Evolutionary conservation across 805 yeast genomes (phyloP), one percentile per base, ranked within the genome.

Genomic region (Torulaspora gathmanii): DNA sequence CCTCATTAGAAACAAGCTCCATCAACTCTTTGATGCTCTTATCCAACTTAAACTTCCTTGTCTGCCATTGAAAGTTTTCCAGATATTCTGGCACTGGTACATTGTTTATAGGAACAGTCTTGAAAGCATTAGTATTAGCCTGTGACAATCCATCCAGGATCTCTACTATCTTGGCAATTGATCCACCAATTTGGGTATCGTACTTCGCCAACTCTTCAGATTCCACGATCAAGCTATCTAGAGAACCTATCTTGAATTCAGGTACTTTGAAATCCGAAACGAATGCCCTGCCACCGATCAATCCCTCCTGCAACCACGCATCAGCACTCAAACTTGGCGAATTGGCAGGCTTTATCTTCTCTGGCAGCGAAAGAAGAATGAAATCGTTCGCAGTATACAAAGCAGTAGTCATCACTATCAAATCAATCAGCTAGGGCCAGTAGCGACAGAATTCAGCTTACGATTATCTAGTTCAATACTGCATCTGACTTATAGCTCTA

Each of bases 211-310:
- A 75, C 60, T 91, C 98, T 59, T 93, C 99, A 64, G 90, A 80
- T 67, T 90, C 90, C 56, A 84, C 81, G 44, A 93, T 95, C 49
- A 93, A 75, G 25, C 89, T 83, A 67, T 93, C 99, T 61, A 93
- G 76, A 10, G 98, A 90, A 23, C 97, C 97, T 51, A 93, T 87
- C 66, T 93, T 91, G 68, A 93, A 91, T 50, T 75, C 80, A 6
- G 98, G 98, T 41, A 89, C 72, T 28, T 72, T 70, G 47, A 85
- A 77, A 45, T 74, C 70, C 43, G 73, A 65, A 27, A 86, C 71
- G 39, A 78, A 80, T 33, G 77, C 73, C 54, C 71, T 74, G 16
- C 89, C 90, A 17, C 73, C 77, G 49, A 76, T 68, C 47, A 83
- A 68, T 25, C 70, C 64, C 41, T 73, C 65, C 52, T 80, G 79